A percentile compares a stretch with the other conserved stretches of the same genome.
phyloP scores from a whole-genome alignment of 441 rosid species.

The Croton laevigatus region DNA sequence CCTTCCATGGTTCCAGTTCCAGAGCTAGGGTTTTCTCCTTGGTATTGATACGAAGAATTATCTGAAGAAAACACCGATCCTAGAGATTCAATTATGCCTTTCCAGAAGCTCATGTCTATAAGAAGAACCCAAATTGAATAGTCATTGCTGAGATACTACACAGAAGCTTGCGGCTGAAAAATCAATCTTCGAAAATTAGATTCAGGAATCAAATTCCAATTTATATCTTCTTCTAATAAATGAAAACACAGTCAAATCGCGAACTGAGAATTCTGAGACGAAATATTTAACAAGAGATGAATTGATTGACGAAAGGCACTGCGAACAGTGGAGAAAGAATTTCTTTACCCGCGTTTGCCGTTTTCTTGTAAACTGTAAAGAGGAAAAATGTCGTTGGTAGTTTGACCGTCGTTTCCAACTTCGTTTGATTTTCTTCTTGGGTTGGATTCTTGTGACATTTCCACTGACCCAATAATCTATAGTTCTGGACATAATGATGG shows the following conservation, averaged over 20 bases:
- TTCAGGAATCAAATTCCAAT: not conserved
- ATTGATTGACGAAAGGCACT: not conserved
- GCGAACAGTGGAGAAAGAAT: not conserved
- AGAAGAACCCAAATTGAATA: not conserved
- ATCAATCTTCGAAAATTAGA: not conserved
- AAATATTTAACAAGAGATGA: not conserved
- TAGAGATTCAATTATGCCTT: slow-evolving; percentile 60
- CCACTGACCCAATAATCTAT: too few relatives aligned
- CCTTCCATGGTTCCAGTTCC: slow-evolving; percentile 44
- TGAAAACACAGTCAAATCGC: not conserved
- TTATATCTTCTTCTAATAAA: not conserved
- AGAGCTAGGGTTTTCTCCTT: slow-evolving; percentile 30
- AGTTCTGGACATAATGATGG: too few relatives aligned
- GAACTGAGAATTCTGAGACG: not conserved
- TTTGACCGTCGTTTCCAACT: not conserved
- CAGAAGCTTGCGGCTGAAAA: not conserved
- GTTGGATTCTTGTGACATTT: too few relatives aligned
- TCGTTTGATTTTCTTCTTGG: not conserved
- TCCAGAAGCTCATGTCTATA: slow-evolving; percentile 64
- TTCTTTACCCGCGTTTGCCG: not conserved
- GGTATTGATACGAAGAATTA: slow-evolving; percentile 28
- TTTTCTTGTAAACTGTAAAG: not conserved
- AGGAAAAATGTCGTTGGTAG: not conserved
- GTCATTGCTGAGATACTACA: not conserved
- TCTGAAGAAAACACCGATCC: slow-evolving; percentile 51